Base-by-base conservation (phyloP, 208 protist genomes). In the Trypanosoma boissoni region DNA sequence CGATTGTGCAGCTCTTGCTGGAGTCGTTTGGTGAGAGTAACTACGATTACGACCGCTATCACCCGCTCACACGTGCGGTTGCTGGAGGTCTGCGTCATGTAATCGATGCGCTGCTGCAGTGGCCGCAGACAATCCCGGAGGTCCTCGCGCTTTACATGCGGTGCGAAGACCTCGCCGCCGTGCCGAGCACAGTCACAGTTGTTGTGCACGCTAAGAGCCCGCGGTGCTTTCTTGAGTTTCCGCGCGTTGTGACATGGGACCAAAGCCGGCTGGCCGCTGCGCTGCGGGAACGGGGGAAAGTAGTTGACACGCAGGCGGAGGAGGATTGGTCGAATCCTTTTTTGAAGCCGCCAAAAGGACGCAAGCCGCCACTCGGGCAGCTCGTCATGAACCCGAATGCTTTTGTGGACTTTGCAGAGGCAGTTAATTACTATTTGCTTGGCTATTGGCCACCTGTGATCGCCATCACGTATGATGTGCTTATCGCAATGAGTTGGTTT, bases 31-130 rank as follows among this genome's bases (percentile, higher is more conserved):
- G 58, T 20, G 54, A 67, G n/a, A 58, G 46, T 16, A 59, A 64
- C 18, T 67, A 86, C 52, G 72, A 74, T 27, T 69, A 65, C 60
- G 66, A 67, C 53, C 51, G 46, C 18, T 59, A 74, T 32, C 83
- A 91, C 53, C 80, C 80, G n/a, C 34, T 91, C 44, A 91, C 80
- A 0, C 59, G 58, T 12, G 83, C 80, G 23, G 85, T 83, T 60
- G 74, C 69, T 26, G 68, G 79, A 43, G 50, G 42, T 32, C 59
- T 69, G 12, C 42, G 26, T 27, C 29, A 60, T 7, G 72, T 86
- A 24, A 71, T 83, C 10, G 45, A 21, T 5, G 50, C 39, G 1
- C 46, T 91, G 18, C 14, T 81, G 7, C 20, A 43, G 14, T 71
- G 52, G 52, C 59, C 59, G 18, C 27, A 21, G 41, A 64, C 53